Evolutionary conservation across 768 basidiomycete species (phyloP).

Genomic region (Suillus cothurnatus): DNA sequence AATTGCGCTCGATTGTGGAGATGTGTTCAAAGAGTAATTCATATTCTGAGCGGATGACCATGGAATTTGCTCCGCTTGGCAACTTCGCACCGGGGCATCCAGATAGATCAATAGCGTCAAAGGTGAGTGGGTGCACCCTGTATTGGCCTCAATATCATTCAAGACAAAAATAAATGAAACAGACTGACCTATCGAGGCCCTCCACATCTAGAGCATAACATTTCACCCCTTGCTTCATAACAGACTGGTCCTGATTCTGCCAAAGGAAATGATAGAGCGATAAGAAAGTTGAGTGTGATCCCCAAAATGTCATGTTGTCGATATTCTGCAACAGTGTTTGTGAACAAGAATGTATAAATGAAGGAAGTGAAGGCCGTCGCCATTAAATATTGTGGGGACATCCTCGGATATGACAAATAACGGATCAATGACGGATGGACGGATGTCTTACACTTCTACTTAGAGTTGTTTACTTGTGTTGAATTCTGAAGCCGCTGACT

Average conservation of each 20-base stretch:
- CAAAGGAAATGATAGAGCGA: constrained; percentile 2
- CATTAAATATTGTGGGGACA: neutral
- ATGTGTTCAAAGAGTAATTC: neutral
- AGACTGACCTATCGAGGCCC: neutral
- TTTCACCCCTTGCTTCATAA: neutral
- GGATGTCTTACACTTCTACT: neutral
- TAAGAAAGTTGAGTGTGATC: neutral
- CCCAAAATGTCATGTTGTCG: neutral
- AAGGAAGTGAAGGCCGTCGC: neutral
- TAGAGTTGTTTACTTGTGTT: neutral
- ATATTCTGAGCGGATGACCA: constrained; percentile 4
- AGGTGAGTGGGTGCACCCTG: neutral
- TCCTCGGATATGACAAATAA: neutral
- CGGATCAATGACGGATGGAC: neutral
- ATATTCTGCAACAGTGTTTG: neutral
- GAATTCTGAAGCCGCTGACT: constrained; percentile 1
- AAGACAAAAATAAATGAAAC: neutral
- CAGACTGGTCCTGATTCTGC: neutral
- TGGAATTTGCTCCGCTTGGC: constrained; percentile 2
- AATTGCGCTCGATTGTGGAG: neutral
- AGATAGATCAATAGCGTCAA: neutral
- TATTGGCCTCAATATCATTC: neutral
- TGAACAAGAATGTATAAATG: neutral
- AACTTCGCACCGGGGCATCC: neutral
- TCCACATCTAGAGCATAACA: neutral